Base-by-base conservation (phyloP, 306 rosid species). In the Sicyos baderoa region DNA sequence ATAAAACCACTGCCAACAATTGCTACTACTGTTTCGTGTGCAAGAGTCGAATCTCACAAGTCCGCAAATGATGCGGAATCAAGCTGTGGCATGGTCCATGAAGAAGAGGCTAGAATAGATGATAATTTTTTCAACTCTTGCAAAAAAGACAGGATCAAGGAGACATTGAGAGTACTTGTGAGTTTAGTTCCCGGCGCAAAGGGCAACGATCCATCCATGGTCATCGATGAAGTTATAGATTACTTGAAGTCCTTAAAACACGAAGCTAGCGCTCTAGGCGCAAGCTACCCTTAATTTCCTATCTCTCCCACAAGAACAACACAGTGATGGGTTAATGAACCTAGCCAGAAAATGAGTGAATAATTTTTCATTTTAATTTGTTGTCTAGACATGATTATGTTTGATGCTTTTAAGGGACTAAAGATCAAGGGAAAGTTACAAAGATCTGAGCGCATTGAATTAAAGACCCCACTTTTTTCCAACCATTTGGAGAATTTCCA, bases 151-250 rank as follows among this genome's bases (percentile, higher is more conserved):
- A 83, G 79, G 76, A 80, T 90, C 78, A 83, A 69, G 27, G 81
- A 84, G 77, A 79, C 82, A 19, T 58, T 90, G 77, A 86, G 67
- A 79, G 74, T 82, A 78, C 86, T 90, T 19, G 85, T 86, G 87
- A 79, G 82, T 71, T 56, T 90, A 52, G 79, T 86, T 79, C 97
- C 97, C 16, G 92, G 89, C 62, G 85, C 85, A 42, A 85, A 90
- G 79, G 97, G 97, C 45, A 88, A 83, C 79, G 85, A 88, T 44
- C 89, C 97, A 14, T 69, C 83, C 70, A 42, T 81, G 71, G 82
- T 90, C 74, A 83, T 90, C 23, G 97, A 90, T 76, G 87, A 79
- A 76, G 84, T 89, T 49, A 84, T 90, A 60, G 84, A 86, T 62
- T 88, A 90, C 92, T 79, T 90, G 83, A 83, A 77, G 66, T 80